Evolutionary conservation across 2,329 filamentous ascomycete species (phyloP).

Genomic region (Sclerotinia borealis): DNA sequence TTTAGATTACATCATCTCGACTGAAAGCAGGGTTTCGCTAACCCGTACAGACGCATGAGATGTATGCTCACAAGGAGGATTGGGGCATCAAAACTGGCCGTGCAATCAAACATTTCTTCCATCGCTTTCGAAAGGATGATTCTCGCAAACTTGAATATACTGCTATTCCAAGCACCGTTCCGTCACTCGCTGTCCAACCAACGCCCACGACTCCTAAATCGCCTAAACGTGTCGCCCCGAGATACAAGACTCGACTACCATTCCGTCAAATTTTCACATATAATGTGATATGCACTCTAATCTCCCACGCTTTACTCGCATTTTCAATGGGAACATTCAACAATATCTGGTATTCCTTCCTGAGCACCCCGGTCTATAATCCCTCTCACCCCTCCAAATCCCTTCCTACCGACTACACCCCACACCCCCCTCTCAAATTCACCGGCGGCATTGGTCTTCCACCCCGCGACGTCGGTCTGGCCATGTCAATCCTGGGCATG

Average conservation of each 20-base stretch:
- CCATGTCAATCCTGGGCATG: slow-evolving; percentile 68
- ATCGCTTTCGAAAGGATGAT: slow-evolving; percentile 11
- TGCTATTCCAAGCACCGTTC: neutral
- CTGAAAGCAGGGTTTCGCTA: slow-evolving; percentile 13
- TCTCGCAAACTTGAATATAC: slow-evolving; percentile 11
- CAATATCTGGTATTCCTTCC: slow-evolving; percentile 55
- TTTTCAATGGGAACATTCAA: slow-evolving; percentile 57
- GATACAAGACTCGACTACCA: slow-evolving; percentile 36
- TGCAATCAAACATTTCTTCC: slow-evolving; percentile 17
- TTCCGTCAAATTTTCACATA: slow-evolving; percentile 39
- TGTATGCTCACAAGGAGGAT: slow-evolving; percentile 30
- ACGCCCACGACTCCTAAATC: slow-evolving; percentile 17
- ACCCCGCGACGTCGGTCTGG: slow-evolving; percentile 65
- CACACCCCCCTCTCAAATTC: slow-evolving; percentile 34
- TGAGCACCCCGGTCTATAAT: slow-evolving; percentile 49
- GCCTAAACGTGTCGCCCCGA: slow-evolving; percentile 24
- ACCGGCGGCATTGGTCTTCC: slow-evolving; percentile 72
- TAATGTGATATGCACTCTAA: slow-evolving; percentile 39
- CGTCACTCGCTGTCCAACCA: slow-evolving; percentile 9
- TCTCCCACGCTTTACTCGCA: slow-evolving; percentile 51
- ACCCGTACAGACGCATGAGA: slow-evolving; percentile 33
- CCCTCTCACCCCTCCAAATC: slow-evolving; percentile 16
- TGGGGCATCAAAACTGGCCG: slow-evolving; percentile 25
- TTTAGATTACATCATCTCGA: neutral
- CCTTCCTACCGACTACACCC: slow-evolving; percentile 44